Evolutionary conservation across 2,329 filamentous ascomycete genomes (phyloP).

Genomic region (Apiospora rasikravindrae): DNA sequence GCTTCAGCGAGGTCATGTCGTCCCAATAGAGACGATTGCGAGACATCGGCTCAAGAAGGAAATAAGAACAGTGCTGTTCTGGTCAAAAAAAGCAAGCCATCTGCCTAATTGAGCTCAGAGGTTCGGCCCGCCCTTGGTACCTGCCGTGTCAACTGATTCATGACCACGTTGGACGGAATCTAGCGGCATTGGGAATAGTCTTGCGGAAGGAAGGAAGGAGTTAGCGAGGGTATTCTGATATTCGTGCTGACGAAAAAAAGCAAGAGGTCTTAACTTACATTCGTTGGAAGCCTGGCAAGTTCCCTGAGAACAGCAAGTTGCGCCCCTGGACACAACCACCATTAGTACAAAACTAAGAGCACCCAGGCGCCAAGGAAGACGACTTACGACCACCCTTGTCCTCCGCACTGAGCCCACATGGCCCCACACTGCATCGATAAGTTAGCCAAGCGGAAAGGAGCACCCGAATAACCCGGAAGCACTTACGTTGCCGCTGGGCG

Average conservation of each 20-base stretch:
- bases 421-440: neutral
- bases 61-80: neutral
- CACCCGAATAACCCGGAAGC: no score
- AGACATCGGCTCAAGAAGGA: neutral
- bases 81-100: neutral
- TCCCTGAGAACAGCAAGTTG: constrained; percentile 2
- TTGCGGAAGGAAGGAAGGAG: neutral
- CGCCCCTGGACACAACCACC: neutral
- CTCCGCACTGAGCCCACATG: constrained; percentile 6
- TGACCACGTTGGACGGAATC: neutral
- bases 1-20: neutral
- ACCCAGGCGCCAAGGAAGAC: neutral
- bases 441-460: neutral
- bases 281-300: constrained; percentile 13
- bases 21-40: neutral
- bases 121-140: neutral
- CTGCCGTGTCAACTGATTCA: neutral
- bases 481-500: constrained; percentile 16
- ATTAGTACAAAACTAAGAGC: neutral
- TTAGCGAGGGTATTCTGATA: neutral
- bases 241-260: no score
- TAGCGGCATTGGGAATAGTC: constrained; percentile 18
- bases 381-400: constrained; percentile 9
- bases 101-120: neutral
- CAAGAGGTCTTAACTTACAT: neutral